These are phyloP conservation scores for Pythium aristosporum DNA, from an alignment of 352 stramenopile genomes.

Conservation along the genomic window DNA sequence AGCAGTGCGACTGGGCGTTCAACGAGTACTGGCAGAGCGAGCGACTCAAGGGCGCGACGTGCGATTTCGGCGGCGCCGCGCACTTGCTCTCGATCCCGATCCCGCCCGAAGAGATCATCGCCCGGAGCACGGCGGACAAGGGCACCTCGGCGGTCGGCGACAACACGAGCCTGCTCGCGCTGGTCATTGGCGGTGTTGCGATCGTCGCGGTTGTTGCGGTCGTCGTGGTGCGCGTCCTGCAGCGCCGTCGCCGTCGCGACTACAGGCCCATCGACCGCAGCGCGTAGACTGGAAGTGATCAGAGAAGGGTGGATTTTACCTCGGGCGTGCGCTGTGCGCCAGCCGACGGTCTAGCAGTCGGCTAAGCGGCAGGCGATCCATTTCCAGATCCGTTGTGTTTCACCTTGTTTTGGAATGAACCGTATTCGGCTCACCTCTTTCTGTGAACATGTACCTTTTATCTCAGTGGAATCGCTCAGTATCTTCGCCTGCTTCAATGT, in stretches of 20 bases:
- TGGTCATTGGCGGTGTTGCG: slow-evolving; percentile 25
- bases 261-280: slow-evolving; percentile 48
- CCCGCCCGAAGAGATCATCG: slow-evolving; percentile 8
- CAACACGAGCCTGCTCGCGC: slow-evolving; percentile 11
- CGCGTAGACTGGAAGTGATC: background rate
- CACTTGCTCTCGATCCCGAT: slow-evolving; percentile 39
- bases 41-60: slow-evolving; percentile 63
- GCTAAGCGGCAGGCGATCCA: no score
- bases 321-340: no score
- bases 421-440: no score
- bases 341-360: no score
- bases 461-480: no score
- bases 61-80: slow-evolving; percentile 67
- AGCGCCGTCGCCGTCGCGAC: slow-evolving; percentile 31
- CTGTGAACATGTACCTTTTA: no score
- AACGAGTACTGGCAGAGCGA: slow-evolving; percentile 73
- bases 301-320: no score
- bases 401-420: no score
- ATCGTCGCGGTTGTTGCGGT: slow-evolving; percentile 17
- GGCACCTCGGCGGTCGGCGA: background rate
- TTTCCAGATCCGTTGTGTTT: no score
- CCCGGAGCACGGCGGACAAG: slow-evolving; percentile 9
- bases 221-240: slow-evolving; percentile 23
- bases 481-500: no score
- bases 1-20: slow-evolving; percentile 70